Evolutionary conservation across 2,329 filamentous ascomycete genomes (phyloP).

Genomic region (Xylariales sp.): DNA sequence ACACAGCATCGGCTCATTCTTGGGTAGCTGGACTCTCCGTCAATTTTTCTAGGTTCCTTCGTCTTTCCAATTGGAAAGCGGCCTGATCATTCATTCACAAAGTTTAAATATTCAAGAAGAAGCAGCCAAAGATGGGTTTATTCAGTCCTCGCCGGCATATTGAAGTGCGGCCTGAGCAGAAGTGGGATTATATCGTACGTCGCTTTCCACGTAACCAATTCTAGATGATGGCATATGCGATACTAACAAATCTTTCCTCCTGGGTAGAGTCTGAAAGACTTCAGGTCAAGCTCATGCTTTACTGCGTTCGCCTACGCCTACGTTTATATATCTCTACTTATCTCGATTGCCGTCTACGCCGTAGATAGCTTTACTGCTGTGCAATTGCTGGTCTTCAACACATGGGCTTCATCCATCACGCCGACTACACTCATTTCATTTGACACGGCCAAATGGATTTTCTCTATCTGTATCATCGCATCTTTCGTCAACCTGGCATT

Average conservation of each 20-base stretch:
- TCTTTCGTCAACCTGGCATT: conserved; percentile 80
- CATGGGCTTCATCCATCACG: conserved; percentile 80
- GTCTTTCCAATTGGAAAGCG: too few relatives aligned
- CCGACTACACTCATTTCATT: conserved; percentile 67
- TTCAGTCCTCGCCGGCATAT: conserved; percentile 56
- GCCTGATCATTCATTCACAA: too few relatives aligned
- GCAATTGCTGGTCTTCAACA: conserved; percentile 83
- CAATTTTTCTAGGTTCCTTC: too few relatives aligned
- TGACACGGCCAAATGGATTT: conserved; percentile 87
- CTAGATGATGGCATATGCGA: too few relatives aligned
- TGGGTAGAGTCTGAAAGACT: conserved; percentile 62
- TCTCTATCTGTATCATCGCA: conserved; percentile 84
- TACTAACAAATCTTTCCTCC: too few relatives aligned
- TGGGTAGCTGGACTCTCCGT: conserved; percentile 9
- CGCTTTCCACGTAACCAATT: too few relatives aligned
- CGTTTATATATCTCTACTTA: conserved; percentile 73
- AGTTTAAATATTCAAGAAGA: background rate
- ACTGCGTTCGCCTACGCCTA: conserved; percentile 77
- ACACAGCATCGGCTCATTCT: too few relatives aligned
- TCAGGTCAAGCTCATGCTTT: conserved; percentile 76
- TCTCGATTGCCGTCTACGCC: conserved; percentile 79
- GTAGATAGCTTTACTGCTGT: conserved; percentile 92
- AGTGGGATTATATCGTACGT: conserved; percentile 90
- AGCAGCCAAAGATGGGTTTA: conserved; percentile 55
- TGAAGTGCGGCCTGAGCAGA: conserved; percentile 74